Percentiles rank a stretch among this genome's conserved stretches.
These are phyloP conservation scores for Suillus occidentalis DNA, from an alignment of 768 basidiomycete species.

Conservation along the genomic window DNA sequence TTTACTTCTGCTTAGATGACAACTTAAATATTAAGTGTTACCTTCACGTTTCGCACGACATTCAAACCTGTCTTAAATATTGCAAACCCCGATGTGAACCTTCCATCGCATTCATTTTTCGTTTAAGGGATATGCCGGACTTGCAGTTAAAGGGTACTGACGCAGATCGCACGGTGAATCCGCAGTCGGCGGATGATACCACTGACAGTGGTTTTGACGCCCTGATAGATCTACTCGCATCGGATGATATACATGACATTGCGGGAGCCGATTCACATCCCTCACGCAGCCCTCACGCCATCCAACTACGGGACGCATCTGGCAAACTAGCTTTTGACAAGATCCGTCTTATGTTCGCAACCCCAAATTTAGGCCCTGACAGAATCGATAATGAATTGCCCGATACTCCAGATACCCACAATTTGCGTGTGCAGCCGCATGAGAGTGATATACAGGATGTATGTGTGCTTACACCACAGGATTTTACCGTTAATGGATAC, in stretches of 20 bases:
- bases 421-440: background rate
- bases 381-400: too few species aligned
- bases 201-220: constrained; percentile 24
- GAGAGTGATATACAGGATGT: background rate
- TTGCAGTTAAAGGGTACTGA: background rate
- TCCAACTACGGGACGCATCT: constrained; percentile 24
- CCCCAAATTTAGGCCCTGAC: constrained; percentile 13
- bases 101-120: background rate
- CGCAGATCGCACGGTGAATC: background rate
- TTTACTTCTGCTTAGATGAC: too few species aligned
- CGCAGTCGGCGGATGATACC: constrained; percentile 4
- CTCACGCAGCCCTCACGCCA: constrained; percentile 5
- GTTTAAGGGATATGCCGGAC: background rate
- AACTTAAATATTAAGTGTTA: too few species aligned
- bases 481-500: background rate
- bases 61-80: too few species aligned
- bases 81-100: too few species aligned
- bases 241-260: constrained; percentile 23
- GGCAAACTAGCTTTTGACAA: constrained; percentile 34
- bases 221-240: constrained; percentile 32
- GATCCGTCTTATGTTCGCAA: constrained; percentile 28
- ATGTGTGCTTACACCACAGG: background rate
- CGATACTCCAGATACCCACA: background rate
- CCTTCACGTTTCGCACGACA: too few species aligned
- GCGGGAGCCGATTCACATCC: background rate